These are phyloP conservation scores for Hypomyces perniciosus DNA, from an alignment of 2,329 filamentous ascomycete species.

Conservation along the genomic window DNA sequence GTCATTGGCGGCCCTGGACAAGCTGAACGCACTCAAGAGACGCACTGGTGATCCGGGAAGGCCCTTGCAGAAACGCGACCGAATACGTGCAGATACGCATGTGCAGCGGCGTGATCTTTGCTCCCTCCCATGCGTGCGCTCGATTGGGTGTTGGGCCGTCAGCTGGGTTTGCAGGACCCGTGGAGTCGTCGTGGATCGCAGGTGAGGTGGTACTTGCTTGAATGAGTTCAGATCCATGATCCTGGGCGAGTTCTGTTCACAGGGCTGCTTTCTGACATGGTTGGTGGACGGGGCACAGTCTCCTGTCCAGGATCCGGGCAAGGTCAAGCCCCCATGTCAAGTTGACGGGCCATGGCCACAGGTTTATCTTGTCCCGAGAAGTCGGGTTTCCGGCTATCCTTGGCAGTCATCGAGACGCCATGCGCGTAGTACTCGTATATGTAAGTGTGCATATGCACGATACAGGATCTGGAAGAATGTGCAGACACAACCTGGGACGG, in stretches of 20 bases:
- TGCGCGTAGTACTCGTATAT: too few species aligned
- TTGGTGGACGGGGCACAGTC: slow-evolving; percentile 5
- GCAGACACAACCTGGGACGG: too few species aligned
- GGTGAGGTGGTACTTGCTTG: neutral
- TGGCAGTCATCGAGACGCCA: neutral
- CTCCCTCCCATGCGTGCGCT: neutral
- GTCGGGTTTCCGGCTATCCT: neutral
- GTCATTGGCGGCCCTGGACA: neutral
- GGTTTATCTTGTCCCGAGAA: slow-evolving; percentile 10
- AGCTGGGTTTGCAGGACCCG: neutral
- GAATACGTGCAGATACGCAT: neutral
- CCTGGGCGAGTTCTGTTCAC: neutral
- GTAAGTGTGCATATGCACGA: too few species aligned
- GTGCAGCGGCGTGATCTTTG: neutral
- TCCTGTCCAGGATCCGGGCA: slow-evolving; percentile 8
- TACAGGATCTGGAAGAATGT: too few species aligned
- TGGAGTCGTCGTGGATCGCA: too few species aligned
- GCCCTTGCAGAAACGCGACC: neutral
- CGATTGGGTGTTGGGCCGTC: neutral
- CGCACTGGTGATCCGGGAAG: neutral
- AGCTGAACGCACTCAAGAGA: neutral
- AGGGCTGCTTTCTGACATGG: slow-evolving; percentile 7
- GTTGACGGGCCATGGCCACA: slow-evolving; percentile 4
- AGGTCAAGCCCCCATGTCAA: neutral
- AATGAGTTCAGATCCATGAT: neutral